phyloP scores from a whole-genome alignment of 129 eudicot genomes.

The Chrysanthemum lavandulifolium region DNA sequence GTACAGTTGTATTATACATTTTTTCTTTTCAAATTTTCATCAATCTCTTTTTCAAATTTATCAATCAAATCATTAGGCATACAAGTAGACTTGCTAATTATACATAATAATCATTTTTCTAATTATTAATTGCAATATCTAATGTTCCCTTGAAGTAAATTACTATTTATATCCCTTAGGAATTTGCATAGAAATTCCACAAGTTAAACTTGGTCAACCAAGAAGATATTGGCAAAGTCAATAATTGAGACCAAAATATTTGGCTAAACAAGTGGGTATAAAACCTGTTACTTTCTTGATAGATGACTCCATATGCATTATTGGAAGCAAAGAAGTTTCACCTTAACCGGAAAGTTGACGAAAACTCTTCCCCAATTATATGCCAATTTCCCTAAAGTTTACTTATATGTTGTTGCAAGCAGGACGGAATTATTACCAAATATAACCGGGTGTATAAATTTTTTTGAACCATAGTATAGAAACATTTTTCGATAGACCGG shows the following conservation, averaged over 20 bases:
- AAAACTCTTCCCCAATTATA: constrained; percentile 23
- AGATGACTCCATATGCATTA: constrained; percentile 25
- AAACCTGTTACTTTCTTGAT: constrained; percentile 13
- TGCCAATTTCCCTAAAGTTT: neutral
- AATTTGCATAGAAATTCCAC: constrained; percentile 18
- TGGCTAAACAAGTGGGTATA: constrained; percentile 25
- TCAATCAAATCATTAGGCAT: too few relatives aligned
- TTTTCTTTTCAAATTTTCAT: too few relatives aligned
- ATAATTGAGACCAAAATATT: constrained; percentile 17
- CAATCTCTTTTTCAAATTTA: too few relatives aligned
- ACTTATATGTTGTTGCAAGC: too few relatives aligned
- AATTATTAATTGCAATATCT: constrained; percentile 1
- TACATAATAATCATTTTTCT: too few relatives aligned
- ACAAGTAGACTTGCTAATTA: too few relatives aligned
- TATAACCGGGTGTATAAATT: too few relatives aligned
- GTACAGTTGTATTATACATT: too few relatives aligned
- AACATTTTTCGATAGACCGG: too few relatives aligned
- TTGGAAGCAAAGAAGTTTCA: constrained; percentile 22
- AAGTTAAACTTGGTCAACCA: constrained; percentile 21
- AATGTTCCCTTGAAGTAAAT: constrained; percentile 15
- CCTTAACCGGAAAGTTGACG: constrained; percentile 4
- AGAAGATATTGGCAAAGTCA: constrained; percentile 27
- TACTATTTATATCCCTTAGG: constrained; percentile 15
- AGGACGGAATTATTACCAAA: too few relatives aligned
- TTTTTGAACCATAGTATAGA: too few relatives aligned